phyloP scores from a whole-genome alignment of 1,284 basidiomycete genomes.

The Ceratobasidium sp. region DNA sequence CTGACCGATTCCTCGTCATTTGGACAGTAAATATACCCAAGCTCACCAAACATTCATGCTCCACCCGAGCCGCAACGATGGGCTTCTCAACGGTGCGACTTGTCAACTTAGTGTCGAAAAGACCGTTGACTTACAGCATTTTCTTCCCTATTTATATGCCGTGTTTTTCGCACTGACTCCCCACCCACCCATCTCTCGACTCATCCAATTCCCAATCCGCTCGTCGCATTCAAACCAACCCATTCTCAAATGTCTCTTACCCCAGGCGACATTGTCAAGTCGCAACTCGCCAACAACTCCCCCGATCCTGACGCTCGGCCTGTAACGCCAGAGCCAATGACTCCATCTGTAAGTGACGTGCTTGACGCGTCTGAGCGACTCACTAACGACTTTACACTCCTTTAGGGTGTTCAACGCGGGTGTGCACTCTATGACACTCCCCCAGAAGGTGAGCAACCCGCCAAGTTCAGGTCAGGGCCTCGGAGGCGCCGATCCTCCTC shows the following conservation, averaged over 20 bases:
- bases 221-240: not conserved
- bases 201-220: not conserved
- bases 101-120: too few species aligned
- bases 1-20: too few species aligned
- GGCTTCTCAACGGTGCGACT: too few species aligned
- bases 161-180: not conserved
- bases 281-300: not conserved
- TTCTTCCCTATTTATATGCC: not conserved
- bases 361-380: not conserved
- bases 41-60: too few species aligned
- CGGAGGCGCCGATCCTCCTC: too few species aligned
- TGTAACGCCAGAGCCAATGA: not conserved
- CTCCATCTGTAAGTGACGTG: not conserved
- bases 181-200: not conserved
- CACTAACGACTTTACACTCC: not conserved
- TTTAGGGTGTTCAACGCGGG: not conserved
- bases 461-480: too few species aligned
- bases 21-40: too few species aligned
- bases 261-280: not conserved
- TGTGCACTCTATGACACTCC: too few species aligned
- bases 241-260: not conserved
- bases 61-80: too few species aligned
- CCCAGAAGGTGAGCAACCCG: too few species aligned
- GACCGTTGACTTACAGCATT: too few species aligned
- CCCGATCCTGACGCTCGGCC: constrained; percentile 9